phyloP scores from a whole-genome alignment of 768 basidiomycete genomes.

The Kwoniella dejecticola region DNA sequence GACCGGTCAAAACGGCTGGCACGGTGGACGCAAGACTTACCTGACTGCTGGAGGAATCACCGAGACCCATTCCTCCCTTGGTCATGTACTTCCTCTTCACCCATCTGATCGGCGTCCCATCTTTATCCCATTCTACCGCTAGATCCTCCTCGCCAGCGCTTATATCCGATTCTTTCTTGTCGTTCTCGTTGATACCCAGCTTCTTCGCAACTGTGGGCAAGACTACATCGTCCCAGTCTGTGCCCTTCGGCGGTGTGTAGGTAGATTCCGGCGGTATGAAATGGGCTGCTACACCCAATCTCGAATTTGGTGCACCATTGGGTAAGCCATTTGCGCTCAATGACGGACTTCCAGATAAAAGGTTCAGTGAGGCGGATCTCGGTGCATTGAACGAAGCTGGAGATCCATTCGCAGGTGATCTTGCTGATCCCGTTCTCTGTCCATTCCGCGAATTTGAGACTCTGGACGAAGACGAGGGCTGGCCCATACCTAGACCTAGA shows the following conservation, averaged over 20 bases:
- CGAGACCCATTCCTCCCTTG: background rate
- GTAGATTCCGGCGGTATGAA: conserved; percentile 42
- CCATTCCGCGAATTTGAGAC: background rate
- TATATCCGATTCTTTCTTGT: conserved; percentile 16
- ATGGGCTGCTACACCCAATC: conserved; percentile 49
- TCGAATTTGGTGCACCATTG: conserved; percentile 23
- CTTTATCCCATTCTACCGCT: conserved; percentile 51
- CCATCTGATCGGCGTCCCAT: conserved; percentile 46
- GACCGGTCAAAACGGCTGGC: background rate
- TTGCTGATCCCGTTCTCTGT: conserved; percentile 2
- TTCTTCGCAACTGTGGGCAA: conserved; percentile 48
- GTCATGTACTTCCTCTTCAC: conserved; percentile 26
- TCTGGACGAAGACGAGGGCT: conserved; percentile 17
- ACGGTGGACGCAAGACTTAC: conserved; percentile 7
- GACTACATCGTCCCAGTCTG: conserved; percentile 49
- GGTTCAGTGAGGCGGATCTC: conserved; percentile 20
- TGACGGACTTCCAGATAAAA: conserved; percentile 25
- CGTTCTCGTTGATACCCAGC: conserved; percentile 28
- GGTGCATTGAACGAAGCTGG: conserved; percentile 4
- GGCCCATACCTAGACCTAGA: conserved; percentile 24
- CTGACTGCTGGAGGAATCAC: background rate
- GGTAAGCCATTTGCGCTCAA: background rate
- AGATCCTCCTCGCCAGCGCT: conserved; percentile 36
- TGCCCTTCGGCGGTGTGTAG: conserved; percentile 49
- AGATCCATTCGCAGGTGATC: conserved; percentile 1